Evolutionary conservation across 208 protist genomes (phyloP), one percentile per base, ranked within the genome.

Genomic region (Acanthamoeba lugdunensis): DNA sequence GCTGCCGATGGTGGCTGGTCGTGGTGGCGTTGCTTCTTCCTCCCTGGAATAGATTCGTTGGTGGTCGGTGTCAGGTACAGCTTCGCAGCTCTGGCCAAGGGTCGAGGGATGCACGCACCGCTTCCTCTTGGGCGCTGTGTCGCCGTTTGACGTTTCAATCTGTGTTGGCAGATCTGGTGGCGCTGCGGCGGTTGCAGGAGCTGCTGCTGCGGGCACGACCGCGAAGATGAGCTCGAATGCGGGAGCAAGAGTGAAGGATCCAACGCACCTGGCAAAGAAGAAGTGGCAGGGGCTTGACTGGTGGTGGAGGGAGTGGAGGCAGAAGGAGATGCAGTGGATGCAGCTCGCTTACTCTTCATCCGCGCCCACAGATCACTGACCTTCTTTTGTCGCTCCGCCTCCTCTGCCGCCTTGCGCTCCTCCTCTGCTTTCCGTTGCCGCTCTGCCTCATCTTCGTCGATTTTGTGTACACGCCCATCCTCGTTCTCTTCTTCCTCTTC

Each of bases 351-450:
- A 28, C 85, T 67, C 41, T 75, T 67, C 85, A 91, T 91, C 16
- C 65, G 56, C 41, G 85, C 52, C 85, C 85, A 91, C 58, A 91
- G 45, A 67, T 91, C 85, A 21, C 85, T 73, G 25, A 91, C 50
- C 33, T 75, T 67, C 85, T 91, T 91, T n/a, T 91, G 28, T 48
- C 65, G 56, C 61, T 91, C 84, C 45, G 21, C n/a, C 61, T 90
- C 84, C 41, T 90, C 85, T 28, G 71, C 58, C 65, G 61, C 75
- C 37, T 90, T 65, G 21, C 65, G 61, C 58, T 90, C 52, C 84
- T 91, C 85, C n/a, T 89, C 58, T 7, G 3, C 28, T 41, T 28
- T 91, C 7, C 33, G 33, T 30, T 50, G 45, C 41, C 75, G 33
- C 30, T 84, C 75, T 25, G 75, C 48, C 48, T 84, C 75, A 11